Base-by-base conservation (phyloP, 441 rosid genomes). In the Euphorbia corollata region DNA sequence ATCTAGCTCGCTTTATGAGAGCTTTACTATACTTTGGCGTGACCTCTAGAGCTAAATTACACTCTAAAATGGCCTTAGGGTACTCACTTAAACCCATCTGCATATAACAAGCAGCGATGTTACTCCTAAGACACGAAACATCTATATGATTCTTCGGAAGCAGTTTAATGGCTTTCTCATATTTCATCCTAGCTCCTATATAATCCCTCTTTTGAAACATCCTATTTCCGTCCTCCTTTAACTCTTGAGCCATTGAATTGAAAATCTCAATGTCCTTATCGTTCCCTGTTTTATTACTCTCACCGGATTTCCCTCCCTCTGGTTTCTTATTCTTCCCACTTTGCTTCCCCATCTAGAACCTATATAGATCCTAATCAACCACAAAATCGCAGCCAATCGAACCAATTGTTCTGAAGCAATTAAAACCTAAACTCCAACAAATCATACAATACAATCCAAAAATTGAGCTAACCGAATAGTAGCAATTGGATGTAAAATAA, bases 101-200 rank as follows among this genome's bases (percentile, higher is more conserved):
- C 92, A 91, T 93, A 80, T 89, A 93, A 59, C 97, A 93, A 41
- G 89, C 81, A n/a, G 98, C 98, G 97, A 90, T 88, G 30, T 86
- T 85, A 36, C 83, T 87, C 68, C 92, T 81, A 61, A 93, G 77
- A 75, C 85, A 81, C 57, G 97, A 90, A 0, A 91, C 83, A 76
- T 91, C 96, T 8, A 84, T 81, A 20, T 90, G 92, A 53, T 78
- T 89, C 23, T 62, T 82, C 0, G 98, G 98, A 53, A 93, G 84
- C 47, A 93, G 82, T 68, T 93, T 93, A 67, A 93, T 83, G 67
- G 97, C 97, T 73, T 90, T 93, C 71, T 90, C 97, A 59, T 78
- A 93, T 67, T 90, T 87, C 47, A 86, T 65, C 92, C 89, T 82
- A 43, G 98, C 98, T 10, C 96, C 95, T 80, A 90, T 94, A 64